Evolutionary conservation across 306 rosid species (phyloP), one percentile per base, ranked within the genome.

Genomic region (Sphenostylis stenocarpa): DNA sequence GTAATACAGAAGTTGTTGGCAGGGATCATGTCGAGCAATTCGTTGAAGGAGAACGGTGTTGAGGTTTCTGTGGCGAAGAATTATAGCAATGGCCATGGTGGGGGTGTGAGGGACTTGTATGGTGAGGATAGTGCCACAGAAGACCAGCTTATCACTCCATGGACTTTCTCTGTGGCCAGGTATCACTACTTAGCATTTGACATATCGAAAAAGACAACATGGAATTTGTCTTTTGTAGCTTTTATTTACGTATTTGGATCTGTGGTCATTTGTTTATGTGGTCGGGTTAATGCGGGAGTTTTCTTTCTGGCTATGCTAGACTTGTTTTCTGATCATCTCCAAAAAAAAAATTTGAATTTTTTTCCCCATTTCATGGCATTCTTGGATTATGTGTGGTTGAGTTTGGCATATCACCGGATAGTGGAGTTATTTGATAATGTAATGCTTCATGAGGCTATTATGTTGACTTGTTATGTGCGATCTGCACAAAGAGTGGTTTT

Each of bases 71-170:
- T 48, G 62, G 55, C 86, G 14, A 60, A 56, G 77, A 72, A 49
- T 57, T 56, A 11, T 58, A 78, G 43, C 68, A 48, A 77, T 56
- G 82, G 85, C 29, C 58, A 38, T 3, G 90, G 86, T 75, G 96
- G 91, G 0, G 97, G 93, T 81, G 81, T 85, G 12, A 79, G 60
- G 62, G 92, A 90, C 70, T 76, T 82, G 80, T 90, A 92, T 19
- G 94, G 92, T n/a, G 96, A 86, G 80, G 92, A 90, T 71, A 36
- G 78, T 52, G 94, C 91, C 84, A 87, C 97, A 0, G 94, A 86
- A 78, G 96, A 87, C 48, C 96, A 93, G 81, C 90, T 87, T 84
- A 84, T 93, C 80, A 90, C 97, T 21, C 97, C 97, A n/a, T 90
- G 96, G 96, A 79, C 82, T 72, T 83, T 85, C 85, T 90, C 96